Evolutionary conservation across 2,329 filamentous ascomycete species (phyloP), one percentile per base, ranked within the genome.

Genomic region (Cladophialophora psammophila): DNA sequence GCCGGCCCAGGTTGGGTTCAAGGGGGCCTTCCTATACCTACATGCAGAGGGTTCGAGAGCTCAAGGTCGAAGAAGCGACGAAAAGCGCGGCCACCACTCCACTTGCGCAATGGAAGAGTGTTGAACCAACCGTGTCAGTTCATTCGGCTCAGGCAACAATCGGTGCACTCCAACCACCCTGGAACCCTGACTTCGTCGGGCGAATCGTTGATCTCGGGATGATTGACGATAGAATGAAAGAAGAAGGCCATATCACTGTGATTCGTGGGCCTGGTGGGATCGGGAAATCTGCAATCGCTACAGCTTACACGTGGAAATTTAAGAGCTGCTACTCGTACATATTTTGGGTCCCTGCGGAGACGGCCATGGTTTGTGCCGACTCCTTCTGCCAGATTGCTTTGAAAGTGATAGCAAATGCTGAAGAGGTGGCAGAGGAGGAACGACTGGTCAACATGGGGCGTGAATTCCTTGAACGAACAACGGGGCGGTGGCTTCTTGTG

Each of bases 241-340:
- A 26, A 3, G 26, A 26, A 26, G 3, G 26, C 26, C 26, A 26
- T 26, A 26, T 26, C 26, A 26, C 26, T 26, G 26, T 26, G 26
- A 26, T 26, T 3, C 26, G 26, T 26, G 26, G 26, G 26, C 26
- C 26, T 26, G 26, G 26, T 2, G 26, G 26, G 2, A 26, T 3
- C 26, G 53, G 53, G 10, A 56, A 56, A 36, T 56, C 53, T 9
- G 53, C 53, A 7, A 34, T 56, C 12, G 53, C 53, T 12, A 56
- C 53, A 36, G 53, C 53, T 32, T 56, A 56, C 53, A 56, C 53
- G 12, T 56, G 53, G 53, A 56, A 56, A 36, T 56, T 56, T 32
- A 56, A 56, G 32, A 56, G 53, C 34, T 56, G 26, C 32, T 56
- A 35, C 31, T 56, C 53, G 7, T 56, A 56, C 31, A 56, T 56